Conservation (phyloP, 2,329 filamentous ascomycete genomes). For the Chalaropsis thielavioides region DNA sequence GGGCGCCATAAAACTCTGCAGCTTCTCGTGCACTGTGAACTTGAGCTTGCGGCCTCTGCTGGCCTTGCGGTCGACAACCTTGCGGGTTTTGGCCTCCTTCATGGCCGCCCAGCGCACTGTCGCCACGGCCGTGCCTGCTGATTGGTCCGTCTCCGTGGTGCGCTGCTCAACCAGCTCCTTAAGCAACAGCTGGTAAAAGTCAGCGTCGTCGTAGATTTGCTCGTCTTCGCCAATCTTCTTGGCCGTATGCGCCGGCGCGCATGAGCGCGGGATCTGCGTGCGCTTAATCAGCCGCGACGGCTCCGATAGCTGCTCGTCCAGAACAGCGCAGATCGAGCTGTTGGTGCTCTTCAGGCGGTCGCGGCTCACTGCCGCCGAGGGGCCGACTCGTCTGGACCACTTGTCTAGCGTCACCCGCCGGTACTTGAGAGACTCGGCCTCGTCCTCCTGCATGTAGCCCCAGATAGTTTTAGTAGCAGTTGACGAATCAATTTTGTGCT, state of each 20-base stretch:
- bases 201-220: slow-evolving; percentile 76
- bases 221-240: slow-evolving; percentile 42
- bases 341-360: slow-evolving; percentile 25
- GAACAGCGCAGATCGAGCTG: slow-evolving; percentile 48
- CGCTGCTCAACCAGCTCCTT: slow-evolving; percentile 89
- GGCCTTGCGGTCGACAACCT: slow-evolving; percentile 80
- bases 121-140: slow-evolving; percentile 39
- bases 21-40: slow-evolving; percentile 89
- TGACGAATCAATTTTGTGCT: slow-evolving; percentile 37
- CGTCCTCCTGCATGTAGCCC: slow-evolving; percentile 53
- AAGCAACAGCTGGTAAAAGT: slow-evolving; percentile 86
- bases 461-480: slow-evolving; percentile 55
- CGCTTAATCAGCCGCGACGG: slow-evolving; percentile 54
- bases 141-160: slow-evolving; percentile 49
- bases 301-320: slow-evolving; percentile 53
- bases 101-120: slow-evolving; percentile 54
- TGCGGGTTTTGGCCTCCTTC: slow-evolving; percentile 61
- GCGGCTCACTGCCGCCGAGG: slow-evolving; percentile 24
- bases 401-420: slow-evolving; percentile 68
- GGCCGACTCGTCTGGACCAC: slow-evolving; percentile 66
- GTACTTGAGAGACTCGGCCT: slow-evolving; percentile 42
- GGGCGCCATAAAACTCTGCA: slow-evolving; percentile 95
- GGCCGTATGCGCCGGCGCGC: slow-evolving; percentile 54
- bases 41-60: slow-evolving; percentile 90
- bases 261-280: slow-evolving; percentile 58